Conservation (phyloP, 768 basidiomycete genomes). For the Suillus subluteus region DNA sequence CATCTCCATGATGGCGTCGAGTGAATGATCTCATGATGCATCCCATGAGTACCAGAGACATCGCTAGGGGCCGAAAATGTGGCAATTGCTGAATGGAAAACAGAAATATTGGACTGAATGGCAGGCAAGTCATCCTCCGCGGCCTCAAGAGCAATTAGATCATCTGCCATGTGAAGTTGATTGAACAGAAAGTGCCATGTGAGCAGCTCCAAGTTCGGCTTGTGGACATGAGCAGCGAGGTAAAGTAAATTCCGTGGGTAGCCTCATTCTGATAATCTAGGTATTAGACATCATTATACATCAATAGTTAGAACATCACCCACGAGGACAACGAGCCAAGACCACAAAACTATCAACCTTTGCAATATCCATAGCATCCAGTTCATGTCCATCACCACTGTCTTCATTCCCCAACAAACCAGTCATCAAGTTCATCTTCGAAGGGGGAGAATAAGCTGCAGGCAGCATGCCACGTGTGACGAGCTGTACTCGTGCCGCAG, state of each 20-base stretch:
- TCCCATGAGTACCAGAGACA: slow-evolving; percentile 15
- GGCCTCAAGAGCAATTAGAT: slow-evolving; percentile 1
- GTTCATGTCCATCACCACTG: neutral
- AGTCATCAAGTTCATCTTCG: too few relatives aligned
- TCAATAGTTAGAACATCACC: neutral
- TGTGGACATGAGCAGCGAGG: slow-evolving; percentile 9
- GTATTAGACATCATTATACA: neutral
- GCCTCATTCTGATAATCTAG: neutral
- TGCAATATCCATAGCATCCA: neutral
- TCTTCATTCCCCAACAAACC: too few relatives aligned
- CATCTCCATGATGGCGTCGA: slow-evolving; percentile 19
- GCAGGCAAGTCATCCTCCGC: slow-evolving; percentile 8
- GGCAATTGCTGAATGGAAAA: slow-evolving; percentile 33
- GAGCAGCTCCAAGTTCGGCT: slow-evolving; percentile 13
- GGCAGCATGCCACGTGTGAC: slow-evolving; percentile 10
- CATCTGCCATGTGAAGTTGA: slow-evolving; percentile 3
- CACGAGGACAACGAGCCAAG: neutral
- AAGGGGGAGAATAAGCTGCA: neutral
- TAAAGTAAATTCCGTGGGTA: slow-evolving; percentile 11
- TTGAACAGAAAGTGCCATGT: slow-evolving; percentile 12
- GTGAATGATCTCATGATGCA: slow-evolving; percentile 20
- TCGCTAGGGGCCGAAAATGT: slow-evolving; percentile 31
- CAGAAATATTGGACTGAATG: slow-evolving; percentile 17
- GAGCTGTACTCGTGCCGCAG: slow-evolving; percentile 18
- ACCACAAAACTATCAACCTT: neutral